Evolutionary conservation across 768 basidiomycete species (phyloP).

Genomic region (Lactarius quietus): DNA sequence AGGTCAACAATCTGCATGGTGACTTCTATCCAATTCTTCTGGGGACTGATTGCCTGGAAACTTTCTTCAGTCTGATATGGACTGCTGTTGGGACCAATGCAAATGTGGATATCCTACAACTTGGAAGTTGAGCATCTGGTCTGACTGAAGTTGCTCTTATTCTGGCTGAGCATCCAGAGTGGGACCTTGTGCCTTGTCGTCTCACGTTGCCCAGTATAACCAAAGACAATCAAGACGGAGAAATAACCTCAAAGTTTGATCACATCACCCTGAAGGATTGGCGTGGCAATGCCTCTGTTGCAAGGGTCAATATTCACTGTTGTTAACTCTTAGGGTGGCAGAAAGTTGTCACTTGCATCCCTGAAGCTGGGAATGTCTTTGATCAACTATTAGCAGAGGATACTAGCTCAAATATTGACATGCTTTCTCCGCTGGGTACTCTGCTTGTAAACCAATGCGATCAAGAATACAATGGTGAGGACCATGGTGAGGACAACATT

Average conservation of each 20-base stretch:
- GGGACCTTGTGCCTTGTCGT: neutral
- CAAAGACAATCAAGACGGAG: neutral
- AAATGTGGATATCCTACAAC: constrained; percentile 11
- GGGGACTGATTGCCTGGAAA: constrained; percentile 28
- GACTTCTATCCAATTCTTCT: constrained; percentile 28
- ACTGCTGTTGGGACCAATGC: neutral
- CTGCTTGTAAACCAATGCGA: neutral
- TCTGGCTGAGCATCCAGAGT: neutral
- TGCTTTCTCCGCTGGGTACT: neutral
- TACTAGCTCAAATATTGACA: neutral
- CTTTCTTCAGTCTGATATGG: constrained; percentile 11
- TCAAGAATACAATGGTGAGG: neutral
- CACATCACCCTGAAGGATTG: neutral
- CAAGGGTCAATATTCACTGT: neutral
- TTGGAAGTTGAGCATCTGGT: neutral
- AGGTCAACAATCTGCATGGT: constrained; percentile 21
- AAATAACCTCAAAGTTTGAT: neutral
- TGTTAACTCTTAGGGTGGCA: neutral
- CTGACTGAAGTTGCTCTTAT: neutral
- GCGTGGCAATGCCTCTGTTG: neutral
- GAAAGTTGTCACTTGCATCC: neutral
- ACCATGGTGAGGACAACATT: neutral
- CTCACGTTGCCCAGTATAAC: neutral
- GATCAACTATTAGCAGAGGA: neutral
- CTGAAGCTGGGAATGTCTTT: neutral